Percentiles rank a stretch among this genome's conserved stretches.
phyloP scores from a whole-genome alignment of 805 yeast genomes.

The Candida corydali region DNA sequence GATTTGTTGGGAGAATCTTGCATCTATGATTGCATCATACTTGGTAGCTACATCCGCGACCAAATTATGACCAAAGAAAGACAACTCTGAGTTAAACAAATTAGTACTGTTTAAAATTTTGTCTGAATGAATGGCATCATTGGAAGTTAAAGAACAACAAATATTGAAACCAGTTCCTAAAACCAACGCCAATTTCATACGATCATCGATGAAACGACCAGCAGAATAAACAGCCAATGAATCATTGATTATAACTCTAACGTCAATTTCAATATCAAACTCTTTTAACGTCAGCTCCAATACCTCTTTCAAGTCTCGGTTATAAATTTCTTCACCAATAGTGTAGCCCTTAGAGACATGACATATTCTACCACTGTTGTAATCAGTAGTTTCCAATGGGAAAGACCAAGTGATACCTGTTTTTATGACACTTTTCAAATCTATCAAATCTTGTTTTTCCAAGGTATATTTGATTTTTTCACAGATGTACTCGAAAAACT shows the following conservation, averaged over 20 bases:
- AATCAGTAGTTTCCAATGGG: constrained; percentile 41
- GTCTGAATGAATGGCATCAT: constrained; percentile 12
- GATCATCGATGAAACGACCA: constrained; percentile 36
- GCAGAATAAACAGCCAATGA: constrained; percentile 63
- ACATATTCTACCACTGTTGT: constrained; percentile 43
- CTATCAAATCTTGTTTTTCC: constrained; percentile 14
- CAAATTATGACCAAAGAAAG: constrained; percentile 47
- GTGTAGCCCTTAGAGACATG: constrained; percentile 62
- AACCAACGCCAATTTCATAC: constrained; percentile 49
- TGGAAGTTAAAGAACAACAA: constrained; percentile 35
- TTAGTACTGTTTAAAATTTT: constrained; percentile 13
- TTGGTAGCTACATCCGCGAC: constrained; percentile 25
- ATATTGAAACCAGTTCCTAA: constrained; percentile 68
- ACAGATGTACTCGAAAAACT: constrained; percentile 44
- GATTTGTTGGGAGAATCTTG: constrained; percentile 13
- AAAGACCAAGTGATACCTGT: constrained; percentile 57
- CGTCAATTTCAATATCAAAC: constrained; percentile 25
- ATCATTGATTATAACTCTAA: constrained; percentile 54
- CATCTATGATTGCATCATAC: constrained; percentile 37
- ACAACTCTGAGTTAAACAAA: constrained; percentile 50
- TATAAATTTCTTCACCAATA: constrained; percentile 38
- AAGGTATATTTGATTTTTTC: constrained; percentile 24
- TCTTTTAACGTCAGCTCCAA: constrained; percentile 31
- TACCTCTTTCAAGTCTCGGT: constrained; percentile 38
- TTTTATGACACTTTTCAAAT: constrained; percentile 16